A percentile compares a stretch with the other conserved stretches of the same genome.
phyloP scores from a whole-genome alignment of 805 yeast genomes.

The Starmera pachycereana region DNA sequence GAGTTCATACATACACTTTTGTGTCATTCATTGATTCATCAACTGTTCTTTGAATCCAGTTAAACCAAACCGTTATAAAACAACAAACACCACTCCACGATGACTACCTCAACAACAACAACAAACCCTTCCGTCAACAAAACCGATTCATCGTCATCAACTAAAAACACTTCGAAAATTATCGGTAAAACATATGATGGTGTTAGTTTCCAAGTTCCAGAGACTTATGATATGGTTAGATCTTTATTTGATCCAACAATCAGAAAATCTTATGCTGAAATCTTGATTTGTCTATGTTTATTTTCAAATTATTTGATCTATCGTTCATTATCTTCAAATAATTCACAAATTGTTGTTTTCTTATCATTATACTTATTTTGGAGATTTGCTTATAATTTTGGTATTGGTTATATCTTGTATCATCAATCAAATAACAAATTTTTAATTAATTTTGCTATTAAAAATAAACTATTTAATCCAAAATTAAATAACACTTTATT shows the following conservation, averaged over 20 bases:
- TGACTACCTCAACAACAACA: not conserved
- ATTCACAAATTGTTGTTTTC: slow-evolving; percentile 22
- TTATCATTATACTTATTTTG: slow-evolving; percentile 55
- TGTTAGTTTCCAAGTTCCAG: slow-evolving; percentile 24
- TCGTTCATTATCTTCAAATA: slow-evolving; percentile 14
- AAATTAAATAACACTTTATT: slow-evolving; percentile 21
- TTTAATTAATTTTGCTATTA: slow-evolving; percentile 42
- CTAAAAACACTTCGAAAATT: not conserved
- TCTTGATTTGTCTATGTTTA: slow-evolving; percentile 41
- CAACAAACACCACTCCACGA: not conserved
- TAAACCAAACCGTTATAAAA: not conserved
- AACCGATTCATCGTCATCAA: not conserved
- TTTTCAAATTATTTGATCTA: slow-evolving; percentile 24
- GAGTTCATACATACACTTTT: too few relatives aligned
- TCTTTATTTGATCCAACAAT: slow-evolving; percentile 71
- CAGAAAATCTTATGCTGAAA: slow-evolving; percentile 56
- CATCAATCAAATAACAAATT: slow-evolving; percentile 51
- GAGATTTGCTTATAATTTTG: slow-evolving; percentile 68
- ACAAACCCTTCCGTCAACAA: not conserved
- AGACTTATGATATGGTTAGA: slow-evolving; percentile 77
- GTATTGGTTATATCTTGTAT: slow-evolving; percentile 63
- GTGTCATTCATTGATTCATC: not conserved
- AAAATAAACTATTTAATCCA: slow-evolving; percentile 33
- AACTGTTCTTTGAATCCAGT: not conserved
- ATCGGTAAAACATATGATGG: slow-evolving; percentile 21